Conservation (phyloP, 768 basidiomycete genomes). For the Leccinellum rugosiceps region DNA sequence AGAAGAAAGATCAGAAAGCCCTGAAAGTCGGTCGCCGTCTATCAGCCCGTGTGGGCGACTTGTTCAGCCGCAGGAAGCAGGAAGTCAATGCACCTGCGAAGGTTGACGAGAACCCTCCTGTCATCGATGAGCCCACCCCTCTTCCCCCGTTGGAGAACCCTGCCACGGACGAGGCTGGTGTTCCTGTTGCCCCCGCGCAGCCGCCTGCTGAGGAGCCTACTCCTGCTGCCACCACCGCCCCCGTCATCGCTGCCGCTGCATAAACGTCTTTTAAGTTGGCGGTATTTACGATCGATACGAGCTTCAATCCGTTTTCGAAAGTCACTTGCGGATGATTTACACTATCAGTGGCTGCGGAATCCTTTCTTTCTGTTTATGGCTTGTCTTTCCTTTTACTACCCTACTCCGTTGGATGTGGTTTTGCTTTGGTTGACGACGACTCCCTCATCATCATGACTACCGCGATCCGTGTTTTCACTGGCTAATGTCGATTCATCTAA, state of each 20-base stretch:
- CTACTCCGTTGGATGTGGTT: constrained; percentile 59
- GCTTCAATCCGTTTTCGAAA: constrained; percentile 31
- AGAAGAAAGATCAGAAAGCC: constrained; percentile 48
- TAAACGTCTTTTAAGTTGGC: constrained; percentile 39
- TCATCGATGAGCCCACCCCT: constrained; percentile 78
- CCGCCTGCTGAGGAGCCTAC: constrained; percentile 35
- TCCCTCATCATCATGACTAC: constrained; percentile 59
- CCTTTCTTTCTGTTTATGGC: constrained; percentile 34
- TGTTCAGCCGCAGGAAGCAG: constrained; percentile 74
- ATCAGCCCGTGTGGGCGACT: constrained; percentile 76
- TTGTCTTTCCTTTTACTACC: constrained; percentile 34
- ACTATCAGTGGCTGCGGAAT: constrained; percentile 37
- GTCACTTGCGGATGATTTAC: constrained; percentile 36
- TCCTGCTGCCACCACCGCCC: constrained; percentile 45
- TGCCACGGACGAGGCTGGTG: constrained; percentile 44
- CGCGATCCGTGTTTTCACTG: constrained; percentile 56
- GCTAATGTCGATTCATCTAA: constrained; percentile 69
- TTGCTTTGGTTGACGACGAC: constrained; percentile 54
- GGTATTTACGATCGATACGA: constrained; percentile 46
- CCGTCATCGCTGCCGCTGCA: constrained; percentile 78
- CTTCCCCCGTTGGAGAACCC: constrained; percentile 85
- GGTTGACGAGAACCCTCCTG: constrained; percentile 86
- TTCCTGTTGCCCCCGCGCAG: constrained; percentile 30
- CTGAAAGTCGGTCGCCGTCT: constrained; percentile 77
- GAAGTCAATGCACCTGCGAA: constrained; percentile 70